Base-by-base conservation (phyloP, 441 rosid species). In the Eruca vesicaria region DNA sequence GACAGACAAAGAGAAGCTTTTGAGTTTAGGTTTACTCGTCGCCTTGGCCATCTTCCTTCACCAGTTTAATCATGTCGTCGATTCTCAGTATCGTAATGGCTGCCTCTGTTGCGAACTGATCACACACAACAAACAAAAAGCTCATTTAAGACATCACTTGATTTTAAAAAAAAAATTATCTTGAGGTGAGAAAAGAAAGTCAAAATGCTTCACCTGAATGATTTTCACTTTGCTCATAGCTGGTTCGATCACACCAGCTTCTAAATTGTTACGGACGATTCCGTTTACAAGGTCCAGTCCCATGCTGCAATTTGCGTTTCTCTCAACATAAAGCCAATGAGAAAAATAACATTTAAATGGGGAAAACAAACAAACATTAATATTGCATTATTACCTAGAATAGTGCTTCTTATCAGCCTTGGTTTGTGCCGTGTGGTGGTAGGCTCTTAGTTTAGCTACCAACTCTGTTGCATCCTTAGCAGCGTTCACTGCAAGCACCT, bases 191-290 rank as follows among this genome's bases (percentile, higher is more conserved):
- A 41, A 19, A 28, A 7, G 26, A 2, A 15, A 48, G 33, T 59
- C 7, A 18, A 20, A 19, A 4, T 79, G 60, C 21, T 43, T 79
- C 82, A 93, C 99, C 99, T 96, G 98, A 82, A 96, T 88, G 61
- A 96, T 96, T 87, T 96, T 96, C 73, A 96, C 98, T 92, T 96
- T 96, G 94, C 99, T 96, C 99, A 96, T 96, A 18, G 98, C 97
- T 11, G 99, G 98, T 71, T 96, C 98, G n/a, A 96, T 91, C 33
- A 94, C 97, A 75, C 98, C 99, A 6, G 99, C 99, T 80, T 93
- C 99, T 68, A 95, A 82, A 83, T 91, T 95, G 90, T 93, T 95
- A 15, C 98, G 93, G 75, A 90, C 68, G 1, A 85, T 82, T 15
- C 98, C 99, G 57, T 92, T 96, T 38, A 78, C 71, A 35, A 96